Conservation (phyloP, 306 rosid species). For the Dalbergia cultrata region DNA sequence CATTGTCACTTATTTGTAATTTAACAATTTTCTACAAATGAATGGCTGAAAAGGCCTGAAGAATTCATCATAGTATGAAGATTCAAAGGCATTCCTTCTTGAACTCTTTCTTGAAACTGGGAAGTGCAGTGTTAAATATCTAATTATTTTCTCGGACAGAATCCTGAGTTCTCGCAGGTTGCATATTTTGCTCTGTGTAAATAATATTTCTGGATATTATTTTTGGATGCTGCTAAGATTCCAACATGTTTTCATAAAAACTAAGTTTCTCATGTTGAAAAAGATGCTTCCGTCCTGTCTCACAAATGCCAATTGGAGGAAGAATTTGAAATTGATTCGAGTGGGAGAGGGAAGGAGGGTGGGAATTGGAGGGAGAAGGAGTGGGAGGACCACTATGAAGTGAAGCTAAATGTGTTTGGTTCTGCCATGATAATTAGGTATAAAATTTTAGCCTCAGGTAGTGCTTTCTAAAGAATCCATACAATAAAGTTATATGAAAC, state of each 20-base stretch:
- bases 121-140: not conserved
- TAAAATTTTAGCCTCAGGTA: not conserved
- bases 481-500: not conserved
- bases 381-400: conserved; percentile 1
- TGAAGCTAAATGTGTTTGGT: not conserved
- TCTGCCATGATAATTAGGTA: not conserved
- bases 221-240: not conserved
- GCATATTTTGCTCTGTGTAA: not conserved
- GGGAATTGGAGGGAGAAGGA: not conserved
- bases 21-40: too few species aligned
- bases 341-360: conserved; percentile 9
- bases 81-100: not conserved
- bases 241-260: not conserved
- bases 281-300: not conserved
- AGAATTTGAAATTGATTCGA: not conserved
- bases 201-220: not conserved
- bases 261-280: not conserved
- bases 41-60: too few species aligned
- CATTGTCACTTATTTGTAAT: too few species aligned
- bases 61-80: not conserved
- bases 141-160: not conserved
- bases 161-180: not conserved
- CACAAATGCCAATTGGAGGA: not conserved
- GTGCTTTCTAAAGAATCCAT: not conserved
- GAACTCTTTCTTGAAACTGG: not conserved